Percentiles rank a stretch among this genome's conserved stretches.
These are phyloP conservation scores for Groenewaldozyma salmanticensis DNA, from an alignment of 805 yeast genomes.

Conservation along the genomic window DNA sequence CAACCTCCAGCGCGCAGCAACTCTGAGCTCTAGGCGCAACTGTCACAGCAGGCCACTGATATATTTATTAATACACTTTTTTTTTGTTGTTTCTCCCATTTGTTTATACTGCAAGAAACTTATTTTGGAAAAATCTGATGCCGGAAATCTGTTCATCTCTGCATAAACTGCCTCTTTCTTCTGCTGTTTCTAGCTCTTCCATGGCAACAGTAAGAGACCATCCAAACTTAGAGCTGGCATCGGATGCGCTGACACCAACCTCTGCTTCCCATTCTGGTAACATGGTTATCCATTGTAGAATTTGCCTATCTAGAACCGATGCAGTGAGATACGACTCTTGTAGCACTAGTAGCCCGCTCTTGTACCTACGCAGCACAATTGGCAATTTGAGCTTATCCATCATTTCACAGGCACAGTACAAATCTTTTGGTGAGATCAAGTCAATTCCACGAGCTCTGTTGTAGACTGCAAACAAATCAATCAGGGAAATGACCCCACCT, in stretches of 20 bases:
- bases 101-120: constrained; percentile 7
- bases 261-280: constrained; percentile 20
- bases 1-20: too few species aligned
- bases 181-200: constrained; percentile 53
- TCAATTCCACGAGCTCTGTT: constrained; percentile 58
- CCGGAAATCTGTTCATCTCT: constrained; percentile 65
- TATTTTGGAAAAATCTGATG: constrained; percentile 48
- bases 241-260: constrained; percentile 29
- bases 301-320: constrained; percentile 29
- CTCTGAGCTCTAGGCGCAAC: too few species aligned
- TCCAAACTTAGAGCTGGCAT: constrained; percentile 40
- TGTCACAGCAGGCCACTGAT: background rate
- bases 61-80: background rate
- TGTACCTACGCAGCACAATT: constrained; percentile 33
- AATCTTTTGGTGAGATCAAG: constrained; percentile 59
- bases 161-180: constrained; percentile 47
- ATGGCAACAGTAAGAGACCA: constrained; percentile 60
- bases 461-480: constrained; percentile 54
- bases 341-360: constrained; percentile 33
- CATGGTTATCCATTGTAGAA: constrained; percentile 20
- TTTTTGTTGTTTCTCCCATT: background rate
- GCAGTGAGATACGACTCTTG: constrained; percentile 31
- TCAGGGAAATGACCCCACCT: constrained; percentile 51
- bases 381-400: constrained; percentile 55
- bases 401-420: constrained; percentile 48